These are phyloP conservation scores for Xanthoconium purpureum DNA, from an alignment of 768 basidiomycete species.

Conservation along the genomic window DNA sequence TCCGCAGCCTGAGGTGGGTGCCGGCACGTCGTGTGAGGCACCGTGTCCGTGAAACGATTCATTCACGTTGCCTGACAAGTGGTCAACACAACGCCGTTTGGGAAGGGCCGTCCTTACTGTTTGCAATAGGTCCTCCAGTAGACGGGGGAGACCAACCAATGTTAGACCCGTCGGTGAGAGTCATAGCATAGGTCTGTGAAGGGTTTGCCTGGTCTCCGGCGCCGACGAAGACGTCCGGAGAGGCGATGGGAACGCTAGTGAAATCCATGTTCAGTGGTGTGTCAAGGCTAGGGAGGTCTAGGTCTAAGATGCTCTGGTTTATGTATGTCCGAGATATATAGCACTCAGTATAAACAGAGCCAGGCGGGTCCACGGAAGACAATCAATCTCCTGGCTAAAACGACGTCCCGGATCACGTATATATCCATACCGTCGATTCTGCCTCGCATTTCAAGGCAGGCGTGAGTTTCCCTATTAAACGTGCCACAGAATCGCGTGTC, in stretches of 20 bases:
- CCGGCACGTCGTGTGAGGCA: background rate
- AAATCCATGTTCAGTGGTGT: background rate
- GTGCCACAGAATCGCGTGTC: no score
- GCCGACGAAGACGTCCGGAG: background rate
- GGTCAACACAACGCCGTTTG: background rate
- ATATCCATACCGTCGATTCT: no score
- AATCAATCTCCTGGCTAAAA: no score
- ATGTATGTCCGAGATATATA: background rate
- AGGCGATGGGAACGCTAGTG: background rate
- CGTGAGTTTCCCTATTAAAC: no score
- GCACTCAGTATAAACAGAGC: no score
- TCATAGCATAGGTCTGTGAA: background rate
- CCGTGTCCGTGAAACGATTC: background rate
- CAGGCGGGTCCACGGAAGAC: no score
- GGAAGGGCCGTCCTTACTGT: background rate
- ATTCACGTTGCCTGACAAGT: background rate
- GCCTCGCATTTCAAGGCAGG: no score
- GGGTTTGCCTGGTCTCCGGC: background rate
- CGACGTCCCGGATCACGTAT: no score
- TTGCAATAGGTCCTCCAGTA: background rate
- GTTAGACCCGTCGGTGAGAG: no score
- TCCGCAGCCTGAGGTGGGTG: slow-evolving; percentile 5
- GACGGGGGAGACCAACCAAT: background rate
- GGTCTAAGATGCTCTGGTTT: no score
- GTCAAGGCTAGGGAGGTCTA: background rate